A percentile compares a stretch with the other conserved stretches of the same genome.
Evolutionary conservation across 768 basidiomycete species (phyloP).

Genomic region (Dentipellis sp.): DNA sequence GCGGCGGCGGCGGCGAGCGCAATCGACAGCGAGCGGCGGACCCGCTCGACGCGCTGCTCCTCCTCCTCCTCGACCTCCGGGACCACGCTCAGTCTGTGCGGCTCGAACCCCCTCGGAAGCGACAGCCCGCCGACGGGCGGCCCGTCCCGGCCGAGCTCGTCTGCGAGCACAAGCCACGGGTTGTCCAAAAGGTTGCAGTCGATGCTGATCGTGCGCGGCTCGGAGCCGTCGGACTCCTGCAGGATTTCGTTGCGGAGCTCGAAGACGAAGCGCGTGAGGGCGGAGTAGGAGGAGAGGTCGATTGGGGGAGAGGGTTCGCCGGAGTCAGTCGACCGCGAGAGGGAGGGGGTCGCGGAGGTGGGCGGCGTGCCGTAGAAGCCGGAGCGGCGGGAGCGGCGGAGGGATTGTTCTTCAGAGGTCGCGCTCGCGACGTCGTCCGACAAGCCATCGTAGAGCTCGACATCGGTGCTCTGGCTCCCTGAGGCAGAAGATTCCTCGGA

Average conservation of each 20-base stretch:
- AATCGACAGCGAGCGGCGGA: too few relatives aligned
- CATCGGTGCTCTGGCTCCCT: too few relatives aligned
- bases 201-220: not conserved
- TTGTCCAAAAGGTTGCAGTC: not conserved
- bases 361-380: not conserved
- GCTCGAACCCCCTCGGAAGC: not conserved
- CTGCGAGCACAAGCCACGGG: not conserved
- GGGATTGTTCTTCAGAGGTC: not conserved
- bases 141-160: not conserved
- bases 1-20: too few relatives aligned
- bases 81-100: not conserved
- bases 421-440: too few relatives aligned
- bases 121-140: not conserved
- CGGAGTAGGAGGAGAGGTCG: not conserved
- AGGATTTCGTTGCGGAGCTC: not conserved
- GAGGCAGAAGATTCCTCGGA: too few relatives aligned
- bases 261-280: not conserved
- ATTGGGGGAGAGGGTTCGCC: not conserved
- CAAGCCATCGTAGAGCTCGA: too few relatives aligned
- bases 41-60: not conserved
- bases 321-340: not conserved
- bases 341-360: not conserved
- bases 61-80: not conserved
- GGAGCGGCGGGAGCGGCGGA: not conserved
- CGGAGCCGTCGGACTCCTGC: not conserved